Percentiles rank a stretch among this genome's conserved stretches.
These are phyloP conservation scores for Aspergillus sp. DNA, from an alignment of 2,329 filamentous ascomycete species.

Conservation along the genomic window DNA sequence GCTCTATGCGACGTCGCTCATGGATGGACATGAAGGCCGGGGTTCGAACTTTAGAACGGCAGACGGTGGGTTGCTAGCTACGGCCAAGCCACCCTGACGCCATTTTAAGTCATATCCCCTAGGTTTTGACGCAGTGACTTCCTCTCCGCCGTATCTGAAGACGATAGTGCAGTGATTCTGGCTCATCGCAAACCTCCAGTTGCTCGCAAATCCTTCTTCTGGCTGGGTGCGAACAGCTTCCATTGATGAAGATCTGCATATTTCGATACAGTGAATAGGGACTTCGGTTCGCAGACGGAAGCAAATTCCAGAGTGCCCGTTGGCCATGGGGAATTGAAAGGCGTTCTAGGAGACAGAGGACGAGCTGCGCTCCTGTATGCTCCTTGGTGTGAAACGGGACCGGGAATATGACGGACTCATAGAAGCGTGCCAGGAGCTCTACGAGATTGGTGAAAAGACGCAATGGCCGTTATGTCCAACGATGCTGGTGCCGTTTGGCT, in stretches of 20 bases:
- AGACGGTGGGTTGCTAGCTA: not conserved
- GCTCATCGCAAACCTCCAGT: not conserved
- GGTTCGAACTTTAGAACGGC: not conserved
- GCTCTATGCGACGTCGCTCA: not conserved
- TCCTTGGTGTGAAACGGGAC: not conserved
- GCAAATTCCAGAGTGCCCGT: conserved; percentile 1
- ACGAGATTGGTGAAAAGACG: too few species aligned
- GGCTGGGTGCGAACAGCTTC: not conserved
- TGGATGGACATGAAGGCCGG: not conserved
- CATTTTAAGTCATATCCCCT: conserved; percentile 3
- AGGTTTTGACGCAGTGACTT: conserved; percentile 1
- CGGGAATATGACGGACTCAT: too few species aligned
- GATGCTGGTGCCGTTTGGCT: too few species aligned
- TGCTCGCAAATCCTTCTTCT: not conserved
- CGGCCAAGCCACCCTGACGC: not conserved
- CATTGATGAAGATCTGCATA: not conserved
- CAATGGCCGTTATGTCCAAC: too few species aligned
- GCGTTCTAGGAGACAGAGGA: not conserved
- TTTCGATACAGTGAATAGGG: not conserved
- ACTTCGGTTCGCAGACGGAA: not conserved
- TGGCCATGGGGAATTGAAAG: not conserved
- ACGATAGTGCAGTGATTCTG: not conserved
- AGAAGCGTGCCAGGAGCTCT: too few species aligned
- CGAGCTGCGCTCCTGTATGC: too few species aligned
- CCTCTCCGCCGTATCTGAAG: not conserved